A percentile compares a stretch with the other conserved stretches of the same genome.
These are phyloP conservation scores for Lichenothelia convexa DNA, from an alignment of 495 filamentous ascomycete species.

Conservation along the genomic window DNA sequence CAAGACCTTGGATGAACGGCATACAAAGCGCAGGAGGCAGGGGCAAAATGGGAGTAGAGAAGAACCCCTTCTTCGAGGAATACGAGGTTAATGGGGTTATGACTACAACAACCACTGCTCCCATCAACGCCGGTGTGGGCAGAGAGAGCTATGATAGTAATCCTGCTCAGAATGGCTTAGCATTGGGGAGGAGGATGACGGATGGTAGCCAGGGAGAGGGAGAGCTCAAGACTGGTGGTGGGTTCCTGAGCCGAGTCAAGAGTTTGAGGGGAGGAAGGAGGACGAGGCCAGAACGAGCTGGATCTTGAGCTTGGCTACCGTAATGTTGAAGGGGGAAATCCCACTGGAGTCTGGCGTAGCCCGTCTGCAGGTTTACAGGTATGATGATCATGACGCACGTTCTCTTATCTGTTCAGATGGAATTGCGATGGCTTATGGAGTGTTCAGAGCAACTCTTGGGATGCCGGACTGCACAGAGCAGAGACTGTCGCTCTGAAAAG, in stretches of 20 bases:
- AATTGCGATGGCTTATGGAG: too few relatives aligned
- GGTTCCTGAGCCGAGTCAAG: constrained; percentile 75
- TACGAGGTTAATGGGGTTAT: too few relatives aligned
- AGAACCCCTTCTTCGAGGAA: constrained; percentile 79
- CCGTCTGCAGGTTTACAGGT: not conserved
- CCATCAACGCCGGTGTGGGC: too few relatives aligned
- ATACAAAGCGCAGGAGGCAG: constrained; percentile 20
- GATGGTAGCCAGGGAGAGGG: constrained; percentile 38
- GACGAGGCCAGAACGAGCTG: constrained; percentile 14
- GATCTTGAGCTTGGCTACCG: too few relatives aligned
- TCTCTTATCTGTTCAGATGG: not conserved
- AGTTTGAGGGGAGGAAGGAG: constrained; percentile 49
- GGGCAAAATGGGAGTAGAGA: constrained; percentile 30
- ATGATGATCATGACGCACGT: not conserved
- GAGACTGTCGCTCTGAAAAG: too few relatives aligned
- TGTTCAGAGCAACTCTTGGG: too few relatives aligned
- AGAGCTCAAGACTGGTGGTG: constrained; percentile 31
- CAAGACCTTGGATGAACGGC: constrained; percentile 18
- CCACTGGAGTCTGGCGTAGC: not conserved
- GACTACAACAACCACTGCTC: too few relatives aligned
- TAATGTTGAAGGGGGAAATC: not conserved
- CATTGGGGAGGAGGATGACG: constrained; percentile 54
- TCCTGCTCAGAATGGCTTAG: too few relatives aligned
- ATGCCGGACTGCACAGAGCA: too few relatives aligned
- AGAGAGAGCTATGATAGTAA: too few relatives aligned